These are phyloP conservation scores for Paramyrothecium sp. DNA, from an alignment of 2,329 filamentous ascomycete genomes.

Conservation along the genomic window DNA sequence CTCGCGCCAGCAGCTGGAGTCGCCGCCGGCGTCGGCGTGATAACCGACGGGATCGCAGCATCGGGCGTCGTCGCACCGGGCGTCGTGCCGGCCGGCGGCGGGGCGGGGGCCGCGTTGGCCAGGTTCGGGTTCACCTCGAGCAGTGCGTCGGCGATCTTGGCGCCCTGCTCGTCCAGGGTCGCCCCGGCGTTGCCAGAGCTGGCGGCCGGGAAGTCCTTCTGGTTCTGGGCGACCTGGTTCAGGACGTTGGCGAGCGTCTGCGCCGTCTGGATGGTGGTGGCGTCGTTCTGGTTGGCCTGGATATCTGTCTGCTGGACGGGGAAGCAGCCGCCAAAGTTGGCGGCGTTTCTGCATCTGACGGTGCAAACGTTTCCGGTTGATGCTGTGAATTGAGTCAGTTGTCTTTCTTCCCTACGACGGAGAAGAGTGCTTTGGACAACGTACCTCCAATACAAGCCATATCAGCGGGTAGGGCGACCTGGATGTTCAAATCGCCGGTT, in stretches of 20 bases:
- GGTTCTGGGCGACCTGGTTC: neutral
- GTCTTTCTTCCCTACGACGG: neutral
- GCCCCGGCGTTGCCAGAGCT: neutral
- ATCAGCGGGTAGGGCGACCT: neutral
- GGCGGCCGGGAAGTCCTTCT: neutral
- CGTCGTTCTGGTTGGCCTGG: neutral
- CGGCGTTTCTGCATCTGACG: neutral
- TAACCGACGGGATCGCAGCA: no score
- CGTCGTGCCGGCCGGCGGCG: neutral
- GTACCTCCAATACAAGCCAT: slow-evolving; percentile 1
- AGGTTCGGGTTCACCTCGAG: neutral
- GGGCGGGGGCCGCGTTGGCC: neutral
- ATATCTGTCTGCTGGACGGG: slow-evolving; percentile 1
- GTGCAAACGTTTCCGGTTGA: neutral
- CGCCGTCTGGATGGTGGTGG: neutral
- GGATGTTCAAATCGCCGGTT: neutral
- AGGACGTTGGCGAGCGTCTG: neutral
- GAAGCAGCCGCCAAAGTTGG: slow-evolving; percentile 2
- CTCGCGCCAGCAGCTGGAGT: no score
- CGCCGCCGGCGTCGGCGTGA: no score
- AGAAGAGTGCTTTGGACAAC: neutral
- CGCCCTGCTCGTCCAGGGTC: neutral
- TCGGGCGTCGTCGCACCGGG: no score
- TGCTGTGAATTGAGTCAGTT: neutral
- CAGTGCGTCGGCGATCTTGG: neutral